Conservation (phyloP, 257 asterid species). For the Solanum phureja region DNA sequence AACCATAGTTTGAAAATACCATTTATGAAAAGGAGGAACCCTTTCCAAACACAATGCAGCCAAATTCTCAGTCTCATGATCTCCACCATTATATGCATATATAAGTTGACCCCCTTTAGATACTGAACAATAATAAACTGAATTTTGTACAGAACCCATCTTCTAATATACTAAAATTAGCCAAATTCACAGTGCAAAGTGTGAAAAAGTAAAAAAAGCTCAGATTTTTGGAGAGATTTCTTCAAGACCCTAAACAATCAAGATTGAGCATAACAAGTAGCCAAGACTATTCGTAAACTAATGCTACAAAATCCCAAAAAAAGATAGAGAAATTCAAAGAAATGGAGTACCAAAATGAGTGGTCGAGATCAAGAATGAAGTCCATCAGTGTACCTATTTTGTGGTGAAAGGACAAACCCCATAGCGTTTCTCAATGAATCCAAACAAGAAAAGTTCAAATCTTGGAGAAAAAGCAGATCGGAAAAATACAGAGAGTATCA, state of each 20-base stretch:
- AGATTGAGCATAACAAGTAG: not conserved
- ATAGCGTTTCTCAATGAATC: not conserved
- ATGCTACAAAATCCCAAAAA: not conserved
- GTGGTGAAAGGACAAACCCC: not conserved
- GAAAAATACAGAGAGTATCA: not conserved
- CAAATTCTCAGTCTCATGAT: constrained; percentile 39
- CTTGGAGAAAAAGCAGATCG: not conserved
- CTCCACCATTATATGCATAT: constrained; percentile 36
- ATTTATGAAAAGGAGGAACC: constrained; percentile 59
- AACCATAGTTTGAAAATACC: constrained; percentile 55
- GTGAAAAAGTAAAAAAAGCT: not conserved
- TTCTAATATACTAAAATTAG: not conserved
- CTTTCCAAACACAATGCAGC: constrained; percentile 57
- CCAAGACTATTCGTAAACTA: not conserved
- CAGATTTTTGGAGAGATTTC: not conserved
- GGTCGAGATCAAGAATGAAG: not conserved
- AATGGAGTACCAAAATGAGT: not conserved
- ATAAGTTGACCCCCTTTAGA: constrained; percentile 42
- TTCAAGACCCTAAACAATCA: not conserved
- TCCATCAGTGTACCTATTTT: not conserved
- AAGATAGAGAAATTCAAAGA: not conserved
- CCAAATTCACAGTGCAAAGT: not conserved
- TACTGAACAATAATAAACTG: constrained; percentile 54
- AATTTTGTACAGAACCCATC: not conserved
- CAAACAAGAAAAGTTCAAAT: not conserved